phyloP scores from a whole-genome alignment of 2,329 filamentous ascomycete species.

The Alternaria consortialis region DNA sequence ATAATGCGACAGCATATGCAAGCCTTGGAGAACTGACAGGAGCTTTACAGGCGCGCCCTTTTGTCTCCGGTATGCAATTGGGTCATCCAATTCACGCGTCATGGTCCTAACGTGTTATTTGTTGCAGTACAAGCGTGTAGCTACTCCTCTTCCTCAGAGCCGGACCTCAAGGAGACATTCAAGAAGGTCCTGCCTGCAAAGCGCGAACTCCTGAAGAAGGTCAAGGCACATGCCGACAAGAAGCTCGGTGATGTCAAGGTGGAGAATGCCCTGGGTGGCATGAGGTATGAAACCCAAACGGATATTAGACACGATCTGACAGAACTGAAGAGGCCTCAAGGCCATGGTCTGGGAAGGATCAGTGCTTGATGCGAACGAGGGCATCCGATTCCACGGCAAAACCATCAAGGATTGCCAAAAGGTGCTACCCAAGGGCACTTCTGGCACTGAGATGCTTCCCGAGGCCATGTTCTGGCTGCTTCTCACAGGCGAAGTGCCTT shows the following conservation, averaged over 20 bases:
- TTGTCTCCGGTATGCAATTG: conserved; percentile 50
- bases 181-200: conserved; percentile 88
- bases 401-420: conserved; percentile 98
- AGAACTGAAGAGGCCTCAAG: conserved; percentile 74
- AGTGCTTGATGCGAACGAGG: conserved; percentile 94
- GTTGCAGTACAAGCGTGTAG: conserved; percentile 57
- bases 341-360: conserved; percentile 99
- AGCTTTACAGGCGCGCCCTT: conserved; percentile 38
- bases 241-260: conserved; percentile 92
- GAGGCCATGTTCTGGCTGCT: conserved; percentile 99
- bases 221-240: conserved; percentile 85
- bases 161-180: conserved; percentile 87
- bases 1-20: not conserved
- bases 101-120: conserved; percentile 23
- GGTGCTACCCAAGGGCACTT: conserved; percentile 89
- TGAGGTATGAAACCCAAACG: conserved; percentile 67
- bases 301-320: conserved; percentile 17
- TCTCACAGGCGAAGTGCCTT: conserved; percentile 90
- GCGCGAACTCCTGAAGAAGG: conserved; percentile 89
- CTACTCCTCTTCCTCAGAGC: conserved; percentile 81
- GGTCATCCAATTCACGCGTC: conserved; percentile 1
- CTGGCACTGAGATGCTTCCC: conserved; percentile 95
- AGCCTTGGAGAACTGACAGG: conserved; percentile 23
- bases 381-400: conserved; percentile 96
- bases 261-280: conserved; percentile 92